Percentiles rank a stretch among this genome's conserved stretches.
Conservation (phyloP, 305 asterid genomes). For the Striga hermonthica region DNA sequence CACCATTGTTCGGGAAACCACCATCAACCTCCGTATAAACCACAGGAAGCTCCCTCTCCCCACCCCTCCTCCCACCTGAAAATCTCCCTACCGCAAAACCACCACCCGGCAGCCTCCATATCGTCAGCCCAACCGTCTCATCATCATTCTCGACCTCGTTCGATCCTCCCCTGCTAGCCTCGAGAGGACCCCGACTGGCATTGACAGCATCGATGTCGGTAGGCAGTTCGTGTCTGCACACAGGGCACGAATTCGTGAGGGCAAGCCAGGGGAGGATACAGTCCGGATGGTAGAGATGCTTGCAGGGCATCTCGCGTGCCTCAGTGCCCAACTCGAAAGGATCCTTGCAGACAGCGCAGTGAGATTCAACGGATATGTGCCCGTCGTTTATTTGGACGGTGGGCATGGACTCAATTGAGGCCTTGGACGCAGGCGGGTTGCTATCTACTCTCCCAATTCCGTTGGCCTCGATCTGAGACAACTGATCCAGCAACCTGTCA, state of each 20-base stretch:
- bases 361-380: slow-evolving; percentile 51
- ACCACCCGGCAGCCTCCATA: slow-evolving; percentile 95
- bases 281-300: slow-evolving; percentile 79
- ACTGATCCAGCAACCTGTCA: slow-evolving; percentile 76
- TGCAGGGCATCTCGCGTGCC: slow-evolving; percentile 90
- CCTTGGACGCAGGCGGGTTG: slow-evolving; percentile 86
- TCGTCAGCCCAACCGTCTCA: slow-evolving; percentile 77
- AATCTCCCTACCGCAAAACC: slow-evolving; percentile 97
- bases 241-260: slow-evolving; percentile 79
- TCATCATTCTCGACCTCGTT: slow-evolving; percentile 47
- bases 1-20: slow-evolving; percentile 68
- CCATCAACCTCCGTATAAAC: slow-evolving; percentile 98
- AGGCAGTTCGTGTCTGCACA: slow-evolving; percentile 76
- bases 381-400: slow-evolving; percentile 49
- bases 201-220: slow-evolving; percentile 38
- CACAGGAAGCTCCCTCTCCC: slow-evolving; percentile 86
- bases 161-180: slow-evolving; percentile 30
- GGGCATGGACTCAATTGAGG: slow-evolving; percentile 81
- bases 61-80: slow-evolving; percentile 75
- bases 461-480: slow-evolving; percentile 72
- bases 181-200: slow-evolving; percentile 33
- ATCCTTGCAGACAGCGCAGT: slow-evolving; percentile 90
- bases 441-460: slow-evolving; percentile 67
- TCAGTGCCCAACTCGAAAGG: slow-evolving; percentile 66
- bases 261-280: slow-evolving; percentile 87